Percentiles rank a stretch among this genome's conserved stretches.
These are phyloP conservation scores for Neurospora sp. DNA, from an alignment of 495 filamentous ascomycete genomes.

Conservation along the genomic window DNA sequence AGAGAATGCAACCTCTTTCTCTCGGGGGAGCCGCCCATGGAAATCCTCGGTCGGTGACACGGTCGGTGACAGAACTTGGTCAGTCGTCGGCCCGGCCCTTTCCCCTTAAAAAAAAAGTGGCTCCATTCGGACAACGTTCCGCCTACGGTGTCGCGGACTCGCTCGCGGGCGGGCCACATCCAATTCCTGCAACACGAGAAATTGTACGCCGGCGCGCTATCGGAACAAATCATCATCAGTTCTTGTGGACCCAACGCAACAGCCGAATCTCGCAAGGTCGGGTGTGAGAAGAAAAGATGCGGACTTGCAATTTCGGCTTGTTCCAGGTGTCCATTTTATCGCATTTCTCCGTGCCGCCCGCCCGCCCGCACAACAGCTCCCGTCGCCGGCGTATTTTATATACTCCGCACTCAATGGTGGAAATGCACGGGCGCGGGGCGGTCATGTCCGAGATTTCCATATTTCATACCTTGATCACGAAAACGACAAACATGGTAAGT, in stretches of 20 bases:
- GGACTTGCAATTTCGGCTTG: neutral
- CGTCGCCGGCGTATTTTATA: neutral
- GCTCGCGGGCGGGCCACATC: neutral
- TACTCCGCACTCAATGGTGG: neutral
- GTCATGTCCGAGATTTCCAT: neutral
- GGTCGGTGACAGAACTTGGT: neutral
- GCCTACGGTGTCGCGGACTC: neutral
- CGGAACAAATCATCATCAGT: neutral
- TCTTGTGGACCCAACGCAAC: neutral
- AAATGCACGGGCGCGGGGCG: neutral
- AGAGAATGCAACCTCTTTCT: neutral
- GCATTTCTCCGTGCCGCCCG: neutral
- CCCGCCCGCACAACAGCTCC: neutral
- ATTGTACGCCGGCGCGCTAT: neutral
- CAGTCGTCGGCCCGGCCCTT: neutral
- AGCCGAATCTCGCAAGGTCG: neutral
- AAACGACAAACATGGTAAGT: neutral
- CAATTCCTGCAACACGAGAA: neutral
- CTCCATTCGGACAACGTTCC: neutral
- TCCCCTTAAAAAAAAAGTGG: neutral
- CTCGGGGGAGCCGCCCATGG: neutral
- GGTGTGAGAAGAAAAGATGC: neutral
- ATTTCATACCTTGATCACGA: neutral
- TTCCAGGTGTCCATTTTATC: neutral
- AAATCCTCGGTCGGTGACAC: neutral